These are phyloP conservation scores for Tetrahymena thermophila DNA, from an alignment of 73 alveolate species.

Conservation along the genomic window DNA sequence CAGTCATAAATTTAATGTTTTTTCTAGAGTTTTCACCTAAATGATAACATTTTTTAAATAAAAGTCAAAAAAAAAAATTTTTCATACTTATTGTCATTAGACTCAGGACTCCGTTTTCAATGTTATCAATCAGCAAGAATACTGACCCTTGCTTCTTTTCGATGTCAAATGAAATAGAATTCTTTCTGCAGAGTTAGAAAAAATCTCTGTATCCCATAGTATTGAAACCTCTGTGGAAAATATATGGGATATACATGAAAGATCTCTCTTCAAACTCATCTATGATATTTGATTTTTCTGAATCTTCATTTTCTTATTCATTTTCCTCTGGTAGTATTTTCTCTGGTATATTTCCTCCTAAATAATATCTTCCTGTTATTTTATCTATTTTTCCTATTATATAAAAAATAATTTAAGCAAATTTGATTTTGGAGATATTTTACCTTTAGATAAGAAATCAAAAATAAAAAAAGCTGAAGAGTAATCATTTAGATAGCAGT, in stretches of 20 bases:
- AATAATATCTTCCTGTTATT: slow-evolving; percentile 63
- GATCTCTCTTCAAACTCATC: slow-evolving; percentile 15
- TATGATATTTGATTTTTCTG: background rate
- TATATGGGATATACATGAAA: slow-evolving; percentile 55
- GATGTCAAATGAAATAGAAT: slow-evolving; percentile 70
- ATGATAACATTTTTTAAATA: background rate
- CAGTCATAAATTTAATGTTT: background rate
- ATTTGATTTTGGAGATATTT: background rate
- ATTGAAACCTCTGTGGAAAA: slow-evolving; percentile 70
- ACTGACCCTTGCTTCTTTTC: slow-evolving; percentile 59
- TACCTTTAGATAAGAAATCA: slow-evolving; percentile 74
- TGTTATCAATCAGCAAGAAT: slow-evolving; percentile 60
- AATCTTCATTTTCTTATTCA: background rate
- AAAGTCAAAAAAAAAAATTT: background rate
- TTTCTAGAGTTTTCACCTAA: slow-evolving; percentile 29
- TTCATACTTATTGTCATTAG: slow-evolving; percentile 57
- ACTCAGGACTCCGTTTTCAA: slow-evolving; percentile 59
- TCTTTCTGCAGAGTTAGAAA: slow-evolving; percentile 75
- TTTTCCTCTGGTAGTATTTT: background rate
- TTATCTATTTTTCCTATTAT: slow-evolving; percentile 79
- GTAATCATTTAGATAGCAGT: slow-evolving; percentile 57
- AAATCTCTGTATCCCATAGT: slow-evolving; percentile 60
- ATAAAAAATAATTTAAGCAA: background rate
- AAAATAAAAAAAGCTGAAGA: slow-evolving; percentile 65
- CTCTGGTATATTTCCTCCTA: slow-evolving; percentile 3